These are phyloP conservation scores for Ganoderma multipileum DNA, from an alignment of 1,284 basidiomycete species.

Conservation along the genomic window DNA sequence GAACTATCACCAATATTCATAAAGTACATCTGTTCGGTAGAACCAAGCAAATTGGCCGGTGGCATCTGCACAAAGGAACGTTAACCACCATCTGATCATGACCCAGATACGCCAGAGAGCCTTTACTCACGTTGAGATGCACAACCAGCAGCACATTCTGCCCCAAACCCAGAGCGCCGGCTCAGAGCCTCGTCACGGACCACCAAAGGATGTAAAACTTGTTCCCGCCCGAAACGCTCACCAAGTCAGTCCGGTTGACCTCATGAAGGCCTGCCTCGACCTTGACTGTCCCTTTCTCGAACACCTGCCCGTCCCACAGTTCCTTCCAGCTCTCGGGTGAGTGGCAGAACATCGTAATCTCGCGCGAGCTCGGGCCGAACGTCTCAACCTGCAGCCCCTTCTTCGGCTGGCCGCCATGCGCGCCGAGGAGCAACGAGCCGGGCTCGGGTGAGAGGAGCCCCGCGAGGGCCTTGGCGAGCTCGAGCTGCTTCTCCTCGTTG, in stretches of 20 bases:
- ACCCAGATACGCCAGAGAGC: no score
- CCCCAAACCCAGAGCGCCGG: no score
- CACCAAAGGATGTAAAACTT: slow-evolving; percentile 35
- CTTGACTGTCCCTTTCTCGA: slow-evolving; percentile 45
- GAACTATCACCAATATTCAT: slow-evolving; percentile 57
- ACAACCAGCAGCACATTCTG: not conserved
- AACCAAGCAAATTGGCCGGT: not conserved
- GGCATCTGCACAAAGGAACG: not conserved
- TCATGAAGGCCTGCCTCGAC: slow-evolving; percentile 37
- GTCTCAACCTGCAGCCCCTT: slow-evolving; percentile 33
- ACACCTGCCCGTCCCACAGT: slow-evolving; percentile 51
- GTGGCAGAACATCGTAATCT: slow-evolving; percentile 39
- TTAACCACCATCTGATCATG: not conserved
- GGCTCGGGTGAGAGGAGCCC: slow-evolving; percentile 47
- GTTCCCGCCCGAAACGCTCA: not conserved
- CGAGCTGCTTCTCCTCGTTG: slow-evolving; percentile 47
- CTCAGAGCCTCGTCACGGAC: slow-evolving; percentile 38
- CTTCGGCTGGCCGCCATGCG: slow-evolving; percentile 35
- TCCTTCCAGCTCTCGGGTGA: slow-evolving; percentile 48
- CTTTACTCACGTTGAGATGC: not conserved
- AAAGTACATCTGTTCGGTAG: not conserved
- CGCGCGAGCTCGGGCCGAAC: slow-evolving; percentile 2
- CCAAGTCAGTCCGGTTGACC: not conserved
- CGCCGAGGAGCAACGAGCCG: slow-evolving; percentile 47
- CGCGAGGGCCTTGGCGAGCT: slow-evolving; percentile 48